phyloP scores from a whole-genome alignment of 805 yeast species.

The Lipomyces oligophaga region DNA sequence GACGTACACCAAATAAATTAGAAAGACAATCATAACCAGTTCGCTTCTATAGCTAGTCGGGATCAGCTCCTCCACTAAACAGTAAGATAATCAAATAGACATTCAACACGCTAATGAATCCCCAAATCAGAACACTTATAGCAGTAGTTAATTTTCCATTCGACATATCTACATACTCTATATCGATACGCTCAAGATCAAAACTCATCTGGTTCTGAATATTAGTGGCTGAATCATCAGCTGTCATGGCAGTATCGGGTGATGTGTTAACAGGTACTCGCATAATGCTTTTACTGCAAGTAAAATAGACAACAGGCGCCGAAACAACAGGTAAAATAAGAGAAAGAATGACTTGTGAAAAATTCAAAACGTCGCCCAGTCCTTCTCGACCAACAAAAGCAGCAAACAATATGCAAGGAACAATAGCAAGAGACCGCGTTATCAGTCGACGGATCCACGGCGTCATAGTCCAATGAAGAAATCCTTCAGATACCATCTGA shows the following conservation, averaged over 20 bases:
- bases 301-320: constrained; percentile 81
- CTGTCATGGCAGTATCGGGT: constrained; percentile 18
- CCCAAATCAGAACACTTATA: constrained; percentile 59
- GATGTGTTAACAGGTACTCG: constrained; percentile 25
- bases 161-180: constrained; percentile 36
- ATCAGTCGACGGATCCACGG: constrained; percentile 79
- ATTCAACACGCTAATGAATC: constrained; percentile 66
- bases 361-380: constrained; percentile 64
- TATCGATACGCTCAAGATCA: constrained; percentile 10
- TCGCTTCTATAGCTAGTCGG: constrained; percentile 7
- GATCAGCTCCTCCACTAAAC: constrained; percentile 42
- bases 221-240: neutral
- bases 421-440: constrained; percentile 72
- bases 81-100: constrained; percentile 48
- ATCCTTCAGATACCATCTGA: constrained; percentile 89
- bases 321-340: constrained; percentile 77
- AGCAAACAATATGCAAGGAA: constrained; percentile 76
- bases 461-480: constrained; percentile 69
- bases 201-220: constrained; percentile 13
- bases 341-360: constrained; percentile 82
- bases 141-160: constrained; percentile 58
- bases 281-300: constrained; percentile 69
- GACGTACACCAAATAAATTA: neutral
- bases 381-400: constrained; percentile 71
- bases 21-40: neutral